Conservation (phyloP, 352 stramenopile species). For the Phytophthora litchii region DNA sequence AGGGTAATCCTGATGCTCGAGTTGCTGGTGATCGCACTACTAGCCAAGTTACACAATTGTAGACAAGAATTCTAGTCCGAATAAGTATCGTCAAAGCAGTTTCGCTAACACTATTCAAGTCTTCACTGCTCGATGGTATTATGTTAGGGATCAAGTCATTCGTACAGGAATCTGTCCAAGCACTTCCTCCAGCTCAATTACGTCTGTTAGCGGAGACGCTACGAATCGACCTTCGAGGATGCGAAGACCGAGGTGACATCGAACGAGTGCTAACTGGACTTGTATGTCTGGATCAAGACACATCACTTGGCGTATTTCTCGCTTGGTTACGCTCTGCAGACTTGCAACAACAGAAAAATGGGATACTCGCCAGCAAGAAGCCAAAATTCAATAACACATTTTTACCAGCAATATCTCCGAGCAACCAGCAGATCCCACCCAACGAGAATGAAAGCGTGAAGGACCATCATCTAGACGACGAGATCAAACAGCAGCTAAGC, state of each 20-base stretch:
- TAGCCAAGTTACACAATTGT: slow-evolving; percentile 16
- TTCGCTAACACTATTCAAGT: slow-evolving; percentile 7
- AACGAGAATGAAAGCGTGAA: slow-evolving; percentile 33
- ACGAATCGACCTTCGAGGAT: slow-evolving; percentile 63
- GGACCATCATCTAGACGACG: slow-evolving; percentile 64
- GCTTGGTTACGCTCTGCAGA: slow-evolving; percentile 55
- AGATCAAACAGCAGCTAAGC: slow-evolving; percentile 45
- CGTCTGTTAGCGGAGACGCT: slow-evolving; percentile 62
- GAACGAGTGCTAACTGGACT: slow-evolving; percentile 66
- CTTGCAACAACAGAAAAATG: slow-evolving; percentile 30
- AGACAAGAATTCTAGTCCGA: slow-evolving; percentile 8
- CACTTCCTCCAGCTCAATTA: slow-evolving; percentile 51
- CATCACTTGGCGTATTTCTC: slow-evolving; percentile 72
- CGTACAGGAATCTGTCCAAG: slow-evolving; percentile 64
- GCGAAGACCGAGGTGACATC: slow-evolving; percentile 62
- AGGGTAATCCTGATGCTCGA: slow-evolving; percentile 11
- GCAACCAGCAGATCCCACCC: slow-evolving; percentile 14
- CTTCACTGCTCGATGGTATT: slow-evolving; percentile 3
- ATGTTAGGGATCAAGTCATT: slow-evolving; percentile 74
- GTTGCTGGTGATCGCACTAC: background rate
- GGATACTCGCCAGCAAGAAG: slow-evolving; percentile 36
- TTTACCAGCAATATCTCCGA: slow-evolving; percentile 49
- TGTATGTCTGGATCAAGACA: slow-evolving; percentile 77
- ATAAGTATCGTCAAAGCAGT: slow-evolving; percentile 25
- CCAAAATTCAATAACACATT: slow-evolving; percentile 68